These are phyloP conservation scores for Heliosperma pusillum DNA, from an alignment of 148 eudicot species.

Conservation along the genomic window DNA sequence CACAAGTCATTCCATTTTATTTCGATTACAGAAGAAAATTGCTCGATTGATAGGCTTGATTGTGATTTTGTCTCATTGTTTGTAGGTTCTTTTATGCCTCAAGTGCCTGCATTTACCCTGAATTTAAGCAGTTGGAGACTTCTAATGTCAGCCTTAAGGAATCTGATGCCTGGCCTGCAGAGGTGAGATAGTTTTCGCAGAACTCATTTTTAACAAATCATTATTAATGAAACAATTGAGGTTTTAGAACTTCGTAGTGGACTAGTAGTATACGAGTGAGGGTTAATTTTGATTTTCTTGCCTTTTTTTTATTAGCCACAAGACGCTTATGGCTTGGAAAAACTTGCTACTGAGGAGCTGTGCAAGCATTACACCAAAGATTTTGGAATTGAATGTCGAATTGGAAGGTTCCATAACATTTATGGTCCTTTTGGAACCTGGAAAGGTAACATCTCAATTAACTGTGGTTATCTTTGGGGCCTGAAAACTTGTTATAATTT, in stretches of 20 bases:
- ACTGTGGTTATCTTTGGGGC: background rate
- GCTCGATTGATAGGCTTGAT: background rate
- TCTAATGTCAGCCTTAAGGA: conserved; percentile 51
- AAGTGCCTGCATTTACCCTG: conserved; percentile 58
- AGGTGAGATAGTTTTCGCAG: conserved; percentile 23
- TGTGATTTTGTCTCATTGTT: conserved; percentile 2
- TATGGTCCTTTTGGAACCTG: conserved; percentile 62
- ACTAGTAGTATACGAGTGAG: background rate
- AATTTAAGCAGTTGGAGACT: conserved; percentile 55
- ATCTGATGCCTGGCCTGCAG: conserved; percentile 60
- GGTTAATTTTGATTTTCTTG: background rate
- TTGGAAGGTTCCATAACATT: conserved; percentile 66
- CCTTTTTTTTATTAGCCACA: conserved; percentile 36
- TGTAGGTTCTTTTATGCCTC: conserved; percentile 55
- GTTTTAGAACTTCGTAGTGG: background rate
- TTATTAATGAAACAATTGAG: too few species aligned
- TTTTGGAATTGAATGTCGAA: conserved; percentile 51
- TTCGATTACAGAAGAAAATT: background rate
- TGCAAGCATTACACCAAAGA: conserved; percentile 61
- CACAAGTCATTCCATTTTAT: background rate
- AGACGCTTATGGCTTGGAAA: conserved; percentile 61
- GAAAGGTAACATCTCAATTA: conserved; percentile 37
- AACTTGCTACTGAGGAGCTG: conserved; percentile 55
- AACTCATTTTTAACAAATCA: too few species aligned
- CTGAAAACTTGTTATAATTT: background rate